Evolutionary conservation across 2,329 filamentous ascomycete species (phyloP).

Genomic region (Xylariaceae sp.): DNA sequence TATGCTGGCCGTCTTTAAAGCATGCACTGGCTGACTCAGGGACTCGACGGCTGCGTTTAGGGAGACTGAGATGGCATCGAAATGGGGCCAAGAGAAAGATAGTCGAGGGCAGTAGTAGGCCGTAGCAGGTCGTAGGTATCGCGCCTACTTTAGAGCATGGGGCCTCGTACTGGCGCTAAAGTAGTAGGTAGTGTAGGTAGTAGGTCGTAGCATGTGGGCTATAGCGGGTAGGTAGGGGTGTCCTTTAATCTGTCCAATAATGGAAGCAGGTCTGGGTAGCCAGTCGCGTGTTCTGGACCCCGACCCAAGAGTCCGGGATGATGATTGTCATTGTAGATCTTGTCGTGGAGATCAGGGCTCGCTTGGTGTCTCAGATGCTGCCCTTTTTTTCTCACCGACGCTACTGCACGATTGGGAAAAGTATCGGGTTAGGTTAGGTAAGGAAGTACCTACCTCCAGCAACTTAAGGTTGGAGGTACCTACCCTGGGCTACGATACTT

Average conservation of each 20-base stretch:
- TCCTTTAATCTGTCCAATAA: not conserved
- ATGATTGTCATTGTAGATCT: constrained; percentile 27
- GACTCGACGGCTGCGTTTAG: not conserved
- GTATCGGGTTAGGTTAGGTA: not conserved
- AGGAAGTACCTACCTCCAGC: not conserved
- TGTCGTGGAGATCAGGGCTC: constrained; percentile 10
- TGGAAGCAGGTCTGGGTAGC: not conserved
- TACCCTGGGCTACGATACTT: too few species aligned
- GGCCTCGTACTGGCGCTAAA: too few species aligned
- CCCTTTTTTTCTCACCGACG: constrained; percentile 12
- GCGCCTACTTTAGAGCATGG: too few species aligned
- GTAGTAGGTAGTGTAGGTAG: too few species aligned
- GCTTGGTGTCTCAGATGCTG: constrained; percentile 8
- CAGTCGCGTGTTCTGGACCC: constrained; percentile 1
- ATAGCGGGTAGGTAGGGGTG: not conserved
- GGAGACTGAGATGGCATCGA: not conserved
- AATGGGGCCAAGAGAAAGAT: not conserved
- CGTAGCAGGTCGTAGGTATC: too few species aligned
- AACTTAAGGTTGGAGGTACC: too few species aligned
- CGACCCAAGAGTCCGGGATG: constrained; percentile 23
- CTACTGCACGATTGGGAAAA: constrained; percentile 6
- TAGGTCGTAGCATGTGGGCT: not conserved
- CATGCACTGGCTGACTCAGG: not conserved
- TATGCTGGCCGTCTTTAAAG: too few species aligned
- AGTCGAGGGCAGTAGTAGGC: too few species aligned